A percentile compares a stretch with the other conserved stretches of the same genome.
phyloP scores from a whole-genome alignment of 257 asterid species.

The Rubia yunnanensis region DNA sequence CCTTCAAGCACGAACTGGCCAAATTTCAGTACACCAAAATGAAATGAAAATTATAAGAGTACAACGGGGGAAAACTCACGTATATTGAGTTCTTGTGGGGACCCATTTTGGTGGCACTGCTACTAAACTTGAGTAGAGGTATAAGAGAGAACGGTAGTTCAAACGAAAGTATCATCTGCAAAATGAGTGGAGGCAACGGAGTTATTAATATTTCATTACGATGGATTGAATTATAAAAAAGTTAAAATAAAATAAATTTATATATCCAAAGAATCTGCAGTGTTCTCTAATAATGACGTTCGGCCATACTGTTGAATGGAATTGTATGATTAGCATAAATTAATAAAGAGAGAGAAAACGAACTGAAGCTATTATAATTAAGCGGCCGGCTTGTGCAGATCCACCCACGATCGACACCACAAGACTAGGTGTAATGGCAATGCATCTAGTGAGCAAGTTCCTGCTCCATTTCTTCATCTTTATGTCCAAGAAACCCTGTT shows the following conservation, averaged over 20 bases:
- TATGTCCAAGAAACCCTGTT: slow-evolving; percentile 73
- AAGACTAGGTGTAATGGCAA: slow-evolving; percentile 85
- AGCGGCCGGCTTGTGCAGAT: slow-evolving; percentile 70
- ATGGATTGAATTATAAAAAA: too few relatives aligned
- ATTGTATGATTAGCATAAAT: background rate
- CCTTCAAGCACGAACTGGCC: too few relatives aligned
- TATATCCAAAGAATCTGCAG: too few relatives aligned
- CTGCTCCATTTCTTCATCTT: slow-evolving; percentile 72
- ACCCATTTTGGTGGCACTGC: slow-evolving; percentile 72
- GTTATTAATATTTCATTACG: background rate
- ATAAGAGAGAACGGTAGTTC: slow-evolving; percentile 84
- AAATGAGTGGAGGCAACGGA: background rate
- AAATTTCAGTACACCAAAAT: too few relatives aligned
- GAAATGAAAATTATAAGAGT: too few relatives aligned
- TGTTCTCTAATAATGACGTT: too few relatives aligned
- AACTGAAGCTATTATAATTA: slow-evolving; percentile 91
- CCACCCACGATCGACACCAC: slow-evolving; percentile 81
- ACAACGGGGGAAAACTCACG: slow-evolving; percentile 34
- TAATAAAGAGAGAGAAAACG: slow-evolving; percentile 5
- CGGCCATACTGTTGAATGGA: too few relatives aligned
- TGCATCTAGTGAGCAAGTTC: slow-evolving; percentile 65
- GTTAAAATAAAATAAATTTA: too few relatives aligned
- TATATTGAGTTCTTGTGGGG: slow-evolving; percentile 78
- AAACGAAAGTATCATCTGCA: slow-evolving; percentile 83
- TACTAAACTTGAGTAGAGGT: slow-evolving; percentile 75